Base-by-base conservation (phyloP, 306 rosid species). In the Lotus japonicus region DNA sequence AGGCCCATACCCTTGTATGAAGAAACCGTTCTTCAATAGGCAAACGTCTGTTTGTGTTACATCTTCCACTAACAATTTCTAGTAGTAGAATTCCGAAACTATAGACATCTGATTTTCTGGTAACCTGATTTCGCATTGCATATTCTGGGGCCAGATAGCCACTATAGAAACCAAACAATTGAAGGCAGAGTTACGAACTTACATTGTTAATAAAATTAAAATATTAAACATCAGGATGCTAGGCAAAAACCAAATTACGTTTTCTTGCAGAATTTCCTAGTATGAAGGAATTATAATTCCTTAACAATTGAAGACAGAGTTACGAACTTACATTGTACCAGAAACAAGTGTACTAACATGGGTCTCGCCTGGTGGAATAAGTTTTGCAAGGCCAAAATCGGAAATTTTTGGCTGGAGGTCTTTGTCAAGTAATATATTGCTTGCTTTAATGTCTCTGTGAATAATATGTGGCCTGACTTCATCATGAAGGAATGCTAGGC, bases 91-190 rank as follows among this genome's bases (percentile, higher is more conserved):
- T 85, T 38, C 96, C 96, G 71, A 90, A 90, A 77, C 96, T 85
- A 52, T 90, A 90, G 39, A 85, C 74, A 78, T 87, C 94, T 7
- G 91, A 72, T 82, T 81, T 87, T 80, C 94, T 87, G 16, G 96
- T 90, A 51, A 88, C 95, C 75, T 85, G 96, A 66, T 82, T 85
- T 76, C 87, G 85, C 57, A 89, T 78, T 5, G 89, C 94, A 49
- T 83, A 89, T 46, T 89, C 96, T 23, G 96, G 96, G 10, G 95
- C 96, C 42, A 90, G 31, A 71, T 90, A 90, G 45, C 95, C 96
- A 68, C 95, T 90, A 42, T 15, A 79, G 7, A 59, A 74, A 63
- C 63, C 64, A 75, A 38, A 81, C 15, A 44, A 19, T 0, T 61
- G 66, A 46, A 19, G n/a, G 41, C 46, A 11, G 56, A 43, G n/a